Conservation (phyloP, 345 rosid species). For the Dipteronia dyeriana region DNA sequence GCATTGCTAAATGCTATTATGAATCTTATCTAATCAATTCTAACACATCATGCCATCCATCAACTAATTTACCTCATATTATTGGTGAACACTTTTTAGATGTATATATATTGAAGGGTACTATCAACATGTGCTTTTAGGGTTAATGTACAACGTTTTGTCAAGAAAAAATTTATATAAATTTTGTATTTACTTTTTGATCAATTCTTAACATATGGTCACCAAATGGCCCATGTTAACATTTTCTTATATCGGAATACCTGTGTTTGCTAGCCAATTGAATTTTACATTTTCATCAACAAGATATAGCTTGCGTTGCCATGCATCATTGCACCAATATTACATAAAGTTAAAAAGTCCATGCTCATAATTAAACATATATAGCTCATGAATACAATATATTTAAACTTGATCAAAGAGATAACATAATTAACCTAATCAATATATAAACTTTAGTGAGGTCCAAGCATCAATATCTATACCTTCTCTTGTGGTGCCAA, state of each 20-base stretch:
- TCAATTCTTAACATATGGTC: no score
- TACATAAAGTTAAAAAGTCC: not conserved
- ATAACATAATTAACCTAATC: not conserved
- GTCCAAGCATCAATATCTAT: not conserved
- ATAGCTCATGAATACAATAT: not conserved
- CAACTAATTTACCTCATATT: not conserved
- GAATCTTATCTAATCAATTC: not conserved
- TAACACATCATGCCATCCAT: not conserved
- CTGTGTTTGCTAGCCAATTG: not conserved
- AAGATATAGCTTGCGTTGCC: not conserved
- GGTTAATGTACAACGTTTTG: no score
- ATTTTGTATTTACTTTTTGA: no score
- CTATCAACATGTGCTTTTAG: no score
- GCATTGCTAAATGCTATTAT: not conserved
- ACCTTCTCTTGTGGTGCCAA: constrained; percentile 5
- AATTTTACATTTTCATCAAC: no score
- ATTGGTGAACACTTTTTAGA: not conserved
- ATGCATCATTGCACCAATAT: not conserved
- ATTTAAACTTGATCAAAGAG: not conserved
- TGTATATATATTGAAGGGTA: not conserved
- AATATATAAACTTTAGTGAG: not conserved
- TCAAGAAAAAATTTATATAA: no score
- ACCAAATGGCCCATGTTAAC: no score
- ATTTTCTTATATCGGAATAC: no score
- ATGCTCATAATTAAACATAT: not conserved